Percentiles rank a stretch among this genome's conserved stretches.
These are phyloP conservation scores for Pleurotus tuoliensis DNA, from an alignment of 768 basidiomycete genomes.

Conservation along the genomic window DNA sequence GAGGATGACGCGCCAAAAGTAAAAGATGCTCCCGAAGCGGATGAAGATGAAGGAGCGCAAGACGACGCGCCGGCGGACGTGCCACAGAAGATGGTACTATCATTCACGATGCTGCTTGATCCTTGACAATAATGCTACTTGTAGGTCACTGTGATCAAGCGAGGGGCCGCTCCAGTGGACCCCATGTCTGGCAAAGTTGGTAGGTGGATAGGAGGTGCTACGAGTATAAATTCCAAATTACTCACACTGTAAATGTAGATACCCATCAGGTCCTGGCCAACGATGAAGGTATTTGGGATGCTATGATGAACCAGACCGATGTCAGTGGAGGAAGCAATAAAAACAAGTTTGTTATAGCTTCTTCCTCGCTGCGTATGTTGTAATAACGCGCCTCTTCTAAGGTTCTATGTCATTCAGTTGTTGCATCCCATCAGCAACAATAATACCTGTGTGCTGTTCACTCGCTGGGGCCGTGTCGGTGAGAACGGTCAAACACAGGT, in stretches of 20 bases:
- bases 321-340: constrained; percentile 46
- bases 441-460: constrained; percentile 35
- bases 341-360: constrained; percentile 42
- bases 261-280: constrained; percentile 49
- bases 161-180: constrained; percentile 56
- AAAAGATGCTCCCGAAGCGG: constrained; percentile 14
- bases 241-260: constrained; percentile 21
- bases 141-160: constrained; percentile 39
- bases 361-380: neutral
- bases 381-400: constrained; percentile 14
- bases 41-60: constrained; percentile 20
- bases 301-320: constrained; percentile 61
- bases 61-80: constrained; percentile 16
- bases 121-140: constrained; percentile 1
- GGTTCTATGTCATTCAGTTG: constrained; percentile 58
- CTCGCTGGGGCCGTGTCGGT: constrained; percentile 63
- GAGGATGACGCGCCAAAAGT: constrained; percentile 12
- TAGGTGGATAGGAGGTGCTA: constrained; percentile 25
- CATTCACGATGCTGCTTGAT: neutral
- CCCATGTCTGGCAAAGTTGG: constrained; percentile 39
- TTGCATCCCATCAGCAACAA: constrained; percentile 43
- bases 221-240: neutral
- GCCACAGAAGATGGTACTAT: constrained; percentile 43
- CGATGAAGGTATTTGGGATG: constrained; percentile 46
- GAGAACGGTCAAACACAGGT: constrained; percentile 45